Conservation (phyloP, 176 grass and related monocot genomes). For the Dactylis glomerata region DNA sequence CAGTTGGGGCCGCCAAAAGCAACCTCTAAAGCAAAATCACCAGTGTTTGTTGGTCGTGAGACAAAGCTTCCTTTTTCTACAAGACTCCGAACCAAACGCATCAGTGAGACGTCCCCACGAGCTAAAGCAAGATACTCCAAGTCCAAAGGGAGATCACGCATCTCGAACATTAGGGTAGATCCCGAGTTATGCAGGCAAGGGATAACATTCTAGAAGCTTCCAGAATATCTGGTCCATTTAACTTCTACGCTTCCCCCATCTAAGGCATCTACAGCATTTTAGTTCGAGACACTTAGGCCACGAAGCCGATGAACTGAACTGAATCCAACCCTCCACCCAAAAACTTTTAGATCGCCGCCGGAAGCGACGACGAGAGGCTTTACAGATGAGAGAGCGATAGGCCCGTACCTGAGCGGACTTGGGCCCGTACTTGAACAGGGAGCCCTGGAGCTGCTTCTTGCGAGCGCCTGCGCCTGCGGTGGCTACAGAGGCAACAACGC, state of each 20-base stretch:
- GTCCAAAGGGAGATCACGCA: background rate
- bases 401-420: slow-evolving; percentile 74
- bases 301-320: background rate
- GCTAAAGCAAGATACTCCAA: background rate
- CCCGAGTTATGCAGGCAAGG: background rate
- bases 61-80: slow-evolving; percentile 17
- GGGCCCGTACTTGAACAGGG: slow-evolving; percentile 92
- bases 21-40: slow-evolving; percentile 17
- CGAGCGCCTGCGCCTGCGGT: slow-evolving; percentile 6
- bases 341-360: background rate
- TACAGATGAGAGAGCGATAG: background rate
- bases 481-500: background rate
- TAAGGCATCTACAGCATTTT: background rate
- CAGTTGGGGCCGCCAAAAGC: background rate
- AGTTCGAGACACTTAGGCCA: background rate
- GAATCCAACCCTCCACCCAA: background rate
- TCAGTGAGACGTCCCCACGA: background rate
- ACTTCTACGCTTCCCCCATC: background rate
- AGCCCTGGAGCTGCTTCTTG: slow-evolving; percentile 62
- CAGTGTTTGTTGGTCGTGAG: background rate
- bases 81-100: slow-evolving; percentile 20
- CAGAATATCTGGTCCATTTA: background rate
- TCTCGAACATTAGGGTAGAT: slow-evolving; percentile 6
- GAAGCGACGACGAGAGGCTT: background rate
- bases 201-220: slow-evolving; percentile 7